These are phyloP conservation scores for Microsporum ferrugineum DNA, from an alignment of 2,329 filamentous ascomycete genomes.

Conservation along the genomic window DNA sequence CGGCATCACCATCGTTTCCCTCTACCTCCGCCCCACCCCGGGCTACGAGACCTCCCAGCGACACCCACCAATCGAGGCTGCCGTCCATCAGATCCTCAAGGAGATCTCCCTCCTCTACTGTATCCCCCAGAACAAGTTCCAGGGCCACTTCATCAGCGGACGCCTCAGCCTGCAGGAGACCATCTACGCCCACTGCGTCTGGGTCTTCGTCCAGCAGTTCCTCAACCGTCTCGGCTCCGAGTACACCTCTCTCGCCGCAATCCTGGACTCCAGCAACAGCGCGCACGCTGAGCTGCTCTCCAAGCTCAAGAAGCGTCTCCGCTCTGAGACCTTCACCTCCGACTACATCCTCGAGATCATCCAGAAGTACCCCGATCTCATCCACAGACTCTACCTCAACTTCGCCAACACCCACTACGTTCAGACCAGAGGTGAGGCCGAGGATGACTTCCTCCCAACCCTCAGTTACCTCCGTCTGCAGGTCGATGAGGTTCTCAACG, in stretches of 20 bases:
- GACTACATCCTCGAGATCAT: constrained; percentile 99
- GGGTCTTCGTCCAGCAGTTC: constrained; percentile 97
- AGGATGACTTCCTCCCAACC: constrained; percentile 59
- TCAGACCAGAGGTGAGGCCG: constrained; percentile 45
- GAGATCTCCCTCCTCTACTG: constrained; percentile 96
- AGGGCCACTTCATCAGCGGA: constrained; percentile 73
- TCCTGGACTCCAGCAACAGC: constrained; percentile 70
- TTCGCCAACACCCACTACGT: constrained; percentile 82
- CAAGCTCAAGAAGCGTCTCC: constrained; percentile 88
- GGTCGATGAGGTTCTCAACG: constrained; percentile 63
- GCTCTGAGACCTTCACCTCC: constrained; percentile 93
- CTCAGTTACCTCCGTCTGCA: constrained; percentile 56
- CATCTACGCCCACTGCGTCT: constrained; percentile 92
- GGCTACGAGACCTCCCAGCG: constrained; percentile 44
- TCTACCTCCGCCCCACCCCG: constrained; percentile 72
- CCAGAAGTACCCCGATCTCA: constrained; percentile 72
- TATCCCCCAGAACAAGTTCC: constrained; percentile 93
- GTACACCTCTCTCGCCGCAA: constrained; percentile 73
- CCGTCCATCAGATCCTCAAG: constrained; percentile 98
- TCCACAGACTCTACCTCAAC: constrained; percentile 77
- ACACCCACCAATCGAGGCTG: constrained; percentile 75
- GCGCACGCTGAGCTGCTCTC: constrained; percentile 76
- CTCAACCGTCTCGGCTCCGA: constrained; percentile 87
- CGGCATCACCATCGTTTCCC: constrained; percentile 90
- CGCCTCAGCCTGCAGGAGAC: constrained; percentile 88